phyloP scores from a whole-genome alignment of 345 rosid genomes.

The Citrus hindsii region DNA sequence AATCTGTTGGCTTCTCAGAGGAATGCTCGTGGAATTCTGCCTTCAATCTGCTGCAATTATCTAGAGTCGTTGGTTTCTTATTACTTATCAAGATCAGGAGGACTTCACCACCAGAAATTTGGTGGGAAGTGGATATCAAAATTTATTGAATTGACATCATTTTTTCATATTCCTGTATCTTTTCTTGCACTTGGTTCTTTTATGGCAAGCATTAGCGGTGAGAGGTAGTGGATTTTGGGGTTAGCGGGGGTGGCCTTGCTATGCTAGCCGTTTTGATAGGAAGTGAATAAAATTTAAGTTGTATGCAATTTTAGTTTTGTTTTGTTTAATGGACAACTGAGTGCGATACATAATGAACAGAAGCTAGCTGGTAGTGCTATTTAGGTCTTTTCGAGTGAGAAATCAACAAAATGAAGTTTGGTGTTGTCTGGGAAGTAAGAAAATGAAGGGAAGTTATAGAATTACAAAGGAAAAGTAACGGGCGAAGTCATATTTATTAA shows the following conservation, averaged over 20 bases:
- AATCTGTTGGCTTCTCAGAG: conserved; percentile 6
- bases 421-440: too few species aligned
- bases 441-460: too few species aligned
- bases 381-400: too few species aligned
- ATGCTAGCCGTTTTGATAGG: neutral
- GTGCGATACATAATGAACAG: too few species aligned
- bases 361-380: too few species aligned
- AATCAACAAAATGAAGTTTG: too few species aligned
- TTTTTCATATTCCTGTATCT: neutral
- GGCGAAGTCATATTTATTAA: too few species aligned
- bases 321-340: too few species aligned
- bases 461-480: too few species aligned
- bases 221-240: too few species aligned
- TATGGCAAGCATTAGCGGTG: too few species aligned
- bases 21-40: neutral
- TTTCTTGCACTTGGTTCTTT: neutral
- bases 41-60: neutral
- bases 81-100: neutral
- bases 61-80: conserved; percentile 5
- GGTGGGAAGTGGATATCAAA: neutral
- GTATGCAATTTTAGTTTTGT: neutral
- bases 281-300: neutral
- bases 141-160: neutral
- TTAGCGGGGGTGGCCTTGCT: conserved; percentile 15
- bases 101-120: conserved; percentile 6